Evolutionary conservation across 139 green algal genomes (phyloP).

Genomic region (Picochlorum sp.): DNA sequence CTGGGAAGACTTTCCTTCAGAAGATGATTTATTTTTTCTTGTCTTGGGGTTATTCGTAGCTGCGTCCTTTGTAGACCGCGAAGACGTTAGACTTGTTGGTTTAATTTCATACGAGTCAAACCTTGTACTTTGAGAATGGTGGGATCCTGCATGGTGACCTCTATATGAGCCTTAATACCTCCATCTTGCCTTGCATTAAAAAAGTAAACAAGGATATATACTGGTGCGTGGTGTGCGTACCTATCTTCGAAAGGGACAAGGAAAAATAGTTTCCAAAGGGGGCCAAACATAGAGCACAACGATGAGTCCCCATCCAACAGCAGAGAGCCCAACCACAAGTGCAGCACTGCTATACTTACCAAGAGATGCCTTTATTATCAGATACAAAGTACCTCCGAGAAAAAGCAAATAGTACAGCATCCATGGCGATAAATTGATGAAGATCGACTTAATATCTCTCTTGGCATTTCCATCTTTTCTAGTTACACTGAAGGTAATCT

Average conservation of each 20-base stretch:
- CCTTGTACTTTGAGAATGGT: too few species aligned
- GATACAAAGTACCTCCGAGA: not conserved
- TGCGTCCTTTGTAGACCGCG: too few species aligned
- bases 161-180: too few species aligned
- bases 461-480: conserved; percentile 8
- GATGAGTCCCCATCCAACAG: conserved; percentile 8
- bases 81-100: too few species aligned
- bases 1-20: too few species aligned
- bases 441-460: not conserved
- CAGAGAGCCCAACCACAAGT: conserved; percentile 9
- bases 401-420: conserved; percentile 5
- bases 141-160: too few species aligned
- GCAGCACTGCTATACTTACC: conserved; percentile 1
- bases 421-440: conserved; percentile 15
- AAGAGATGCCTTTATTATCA: conserved; percentile 4
- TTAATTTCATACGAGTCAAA: too few species aligned
- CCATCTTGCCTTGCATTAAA: too few species aligned
- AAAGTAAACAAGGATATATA: not conserved
- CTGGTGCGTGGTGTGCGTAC: not conserved
- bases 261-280: conserved; percentile 9
- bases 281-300: conserved; percentile 17
- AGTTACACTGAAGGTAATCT: conserved; percentile 16
- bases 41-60: too few species aligned
- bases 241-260: not conserved
- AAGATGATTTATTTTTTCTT: too few species aligned